A percentile compares a stretch with the other conserved stretches of the same genome.
Conservation (phyloP, 352 stramenopile species). For the Pelagophyceae sp. region DNA sequence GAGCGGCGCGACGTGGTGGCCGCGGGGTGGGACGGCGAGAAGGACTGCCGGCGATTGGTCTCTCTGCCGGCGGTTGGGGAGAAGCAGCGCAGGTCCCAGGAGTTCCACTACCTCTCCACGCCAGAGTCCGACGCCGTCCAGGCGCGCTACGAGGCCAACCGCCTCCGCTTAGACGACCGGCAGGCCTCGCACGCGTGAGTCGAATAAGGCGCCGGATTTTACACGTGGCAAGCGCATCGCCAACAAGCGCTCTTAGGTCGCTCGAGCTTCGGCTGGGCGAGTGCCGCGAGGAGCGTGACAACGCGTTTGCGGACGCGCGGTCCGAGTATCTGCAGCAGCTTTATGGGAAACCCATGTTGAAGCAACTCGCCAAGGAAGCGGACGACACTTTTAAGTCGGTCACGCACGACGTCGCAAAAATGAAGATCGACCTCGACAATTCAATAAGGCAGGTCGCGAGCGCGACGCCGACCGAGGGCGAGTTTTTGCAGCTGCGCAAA, state of each 20-base stretch:
- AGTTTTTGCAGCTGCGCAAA: conserved; percentile 3
- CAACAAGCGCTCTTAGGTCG: neutral
- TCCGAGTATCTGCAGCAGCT: conserved; percentile 26
- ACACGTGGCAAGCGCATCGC: too few relatives aligned
- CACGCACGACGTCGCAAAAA: conserved; percentile 12
- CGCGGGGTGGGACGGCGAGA: conserved; percentile 21
- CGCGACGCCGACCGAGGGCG: conserved; percentile 13
- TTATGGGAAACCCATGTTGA: conserved; percentile 21
- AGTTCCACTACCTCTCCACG: conserved; percentile 19
- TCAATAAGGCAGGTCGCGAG: too few relatives aligned
- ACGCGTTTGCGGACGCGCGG: conserved; percentile 21
- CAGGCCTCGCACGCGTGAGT: too few relatives aligned
- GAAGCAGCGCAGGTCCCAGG: conserved; percentile 5
- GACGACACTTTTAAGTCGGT: conserved; percentile 20
- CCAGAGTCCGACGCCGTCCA: conserved; percentile 1
- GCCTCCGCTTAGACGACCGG: conserved; percentile 10
- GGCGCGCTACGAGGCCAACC: neutral
- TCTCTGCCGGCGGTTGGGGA: neutral
- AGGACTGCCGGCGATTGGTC: neutral
- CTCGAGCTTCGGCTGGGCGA: conserved; percentile 14
- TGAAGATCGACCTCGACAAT: conserved; percentile 2
- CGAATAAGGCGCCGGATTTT: too few relatives aligned
- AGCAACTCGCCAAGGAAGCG: conserved; percentile 17
- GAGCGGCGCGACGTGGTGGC: conserved; percentile 18
- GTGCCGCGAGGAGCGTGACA: neutral